phyloP scores from a whole-genome alignment of 148 eudicot genomes.

The Pharnaceum exiguum region DNA sequence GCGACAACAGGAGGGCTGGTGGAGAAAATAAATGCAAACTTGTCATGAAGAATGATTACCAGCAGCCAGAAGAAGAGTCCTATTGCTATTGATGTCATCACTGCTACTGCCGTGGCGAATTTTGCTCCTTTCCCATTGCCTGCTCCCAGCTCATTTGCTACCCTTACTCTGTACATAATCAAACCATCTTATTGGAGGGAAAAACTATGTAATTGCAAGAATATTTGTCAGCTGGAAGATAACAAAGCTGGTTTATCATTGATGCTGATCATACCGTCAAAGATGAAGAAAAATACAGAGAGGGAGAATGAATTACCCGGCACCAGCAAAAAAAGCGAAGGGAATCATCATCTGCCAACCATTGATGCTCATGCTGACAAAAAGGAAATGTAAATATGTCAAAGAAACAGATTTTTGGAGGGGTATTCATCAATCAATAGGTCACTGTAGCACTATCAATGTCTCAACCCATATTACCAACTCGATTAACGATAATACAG shows the following conservation, averaged over 20 bases:
- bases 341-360: constrained; percentile 71
- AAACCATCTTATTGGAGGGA: too few species aligned
- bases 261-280: neutral
- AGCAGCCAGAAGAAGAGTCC: constrained; percentile 47
- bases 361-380: constrained; percentile 49
- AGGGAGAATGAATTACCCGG: constrained; percentile 28
- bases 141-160: constrained; percentile 61
- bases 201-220: too few species aligned
- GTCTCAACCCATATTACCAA: too few species aligned
- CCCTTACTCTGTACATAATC: constrained; percentile 41
- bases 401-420: too few species aligned
- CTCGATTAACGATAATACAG: too few species aligned
- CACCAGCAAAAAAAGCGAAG: constrained; percentile 58
- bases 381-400: too few species aligned
- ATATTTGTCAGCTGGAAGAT: too few species aligned
- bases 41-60: constrained; percentile 34
- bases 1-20: constrained; percentile 34
- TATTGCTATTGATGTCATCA: constrained; percentile 35
- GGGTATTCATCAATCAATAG: too few species aligned
- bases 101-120: constrained; percentile 47
- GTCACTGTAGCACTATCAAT: too few species aligned
- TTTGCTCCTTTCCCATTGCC: constrained; percentile 67
- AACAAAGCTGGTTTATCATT: too few species aligned
- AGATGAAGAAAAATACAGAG: neutral
- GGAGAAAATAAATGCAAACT: constrained; percentile 45